Base-by-base conservation (phyloP, 352 stramenopile genomes). In the Globisporangium irregulare region DNA sequence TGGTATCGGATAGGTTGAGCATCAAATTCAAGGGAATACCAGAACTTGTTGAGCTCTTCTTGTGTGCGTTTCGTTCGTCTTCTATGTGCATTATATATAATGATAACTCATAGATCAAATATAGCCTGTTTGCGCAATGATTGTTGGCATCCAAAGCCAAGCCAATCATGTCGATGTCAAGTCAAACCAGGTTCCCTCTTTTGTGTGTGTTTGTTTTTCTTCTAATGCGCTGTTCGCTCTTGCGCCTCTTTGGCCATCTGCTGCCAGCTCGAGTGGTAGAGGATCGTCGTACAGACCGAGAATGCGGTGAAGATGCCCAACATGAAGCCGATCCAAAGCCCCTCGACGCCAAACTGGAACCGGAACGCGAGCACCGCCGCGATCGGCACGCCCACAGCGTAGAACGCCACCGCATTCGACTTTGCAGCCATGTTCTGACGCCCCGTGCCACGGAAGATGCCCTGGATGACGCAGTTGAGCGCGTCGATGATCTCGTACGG, bases 271-370 rank as follows among this genome's bases (percentile, higher is more conserved):
- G 67, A 73, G 61, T 65, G 62, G 62, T 69, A 69, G 24, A 73
- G 62, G 41, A 73, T 73, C 41, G 46, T 25, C 22, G 53, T 48
- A 29, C 67, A 73, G 20, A 55, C 43, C 15, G 50, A 63, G 36
- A 67, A 61, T n/a, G 66, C 66, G 9, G 66, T 71, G 43, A 66
- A 65, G 8, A 92, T 75, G 32, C 82, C 84, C 10, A 75, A 48
- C 29, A 81, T 87, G 55, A 95, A 93, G 46, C 89, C 86, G 14
- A 91, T 61, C 89, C 89, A 96, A 50, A 96, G 70, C 3, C 89
- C 89, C 59, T 89, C 85, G 46, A 93, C 70, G 46, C 74, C 71
- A 51, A 74, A 79, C 0, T 64, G 25, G 25, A 75, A 78, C 9
- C 68, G 56, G 59, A 95, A 86, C 2, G 76, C 86, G 4, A 92